These are phyloP conservation scores for Fusarium metavorans DNA, from an alignment of 2,329 filamentous ascomycete species.

Conservation along the genomic window DNA sequence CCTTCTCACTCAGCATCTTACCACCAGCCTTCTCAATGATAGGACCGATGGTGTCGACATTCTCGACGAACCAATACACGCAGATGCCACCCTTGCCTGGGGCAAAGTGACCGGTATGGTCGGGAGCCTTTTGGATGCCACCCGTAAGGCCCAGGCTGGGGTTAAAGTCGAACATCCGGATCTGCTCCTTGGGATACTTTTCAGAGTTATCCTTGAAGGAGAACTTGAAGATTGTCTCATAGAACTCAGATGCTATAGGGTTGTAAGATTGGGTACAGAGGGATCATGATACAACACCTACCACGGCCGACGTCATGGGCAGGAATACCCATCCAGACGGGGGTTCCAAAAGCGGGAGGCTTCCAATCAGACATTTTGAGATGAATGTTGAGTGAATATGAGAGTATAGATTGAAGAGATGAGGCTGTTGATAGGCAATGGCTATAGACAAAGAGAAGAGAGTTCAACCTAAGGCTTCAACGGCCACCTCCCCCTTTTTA, in stretches of 20 bases:
- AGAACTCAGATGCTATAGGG: constrained; percentile 44
- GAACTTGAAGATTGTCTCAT: constrained; percentile 46
- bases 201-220: constrained; percentile 33
- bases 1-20: constrained; percentile 44
- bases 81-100: constrained; percentile 45
- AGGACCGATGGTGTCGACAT: constrained; percentile 42
- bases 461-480: constrained; percentile 1
- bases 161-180: constrained; percentile 47
- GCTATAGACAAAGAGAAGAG: constrained; percentile 2
- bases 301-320: constrained; percentile 44
- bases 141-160: constrained; percentile 45
- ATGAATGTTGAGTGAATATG: background rate
- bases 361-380: constrained; percentile 46
- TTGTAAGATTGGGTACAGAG: background rate
- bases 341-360: constrained; percentile 44
- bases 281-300: constrained; percentile 9
- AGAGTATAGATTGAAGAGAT: background rate
- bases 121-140: constrained; percentile 45
- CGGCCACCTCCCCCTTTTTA: constrained; percentile 20
- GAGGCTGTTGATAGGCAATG: background rate
- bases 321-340: constrained; percentile 47
- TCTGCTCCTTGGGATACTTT: constrained; percentile 23
- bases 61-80: constrained; percentile 48
- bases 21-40: constrained; percentile 46
- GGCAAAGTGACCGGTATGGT: constrained; percentile 37